Conservation (phyloP, 139 green algal genomes). For the Chlorella sorokiniana region DNA sequence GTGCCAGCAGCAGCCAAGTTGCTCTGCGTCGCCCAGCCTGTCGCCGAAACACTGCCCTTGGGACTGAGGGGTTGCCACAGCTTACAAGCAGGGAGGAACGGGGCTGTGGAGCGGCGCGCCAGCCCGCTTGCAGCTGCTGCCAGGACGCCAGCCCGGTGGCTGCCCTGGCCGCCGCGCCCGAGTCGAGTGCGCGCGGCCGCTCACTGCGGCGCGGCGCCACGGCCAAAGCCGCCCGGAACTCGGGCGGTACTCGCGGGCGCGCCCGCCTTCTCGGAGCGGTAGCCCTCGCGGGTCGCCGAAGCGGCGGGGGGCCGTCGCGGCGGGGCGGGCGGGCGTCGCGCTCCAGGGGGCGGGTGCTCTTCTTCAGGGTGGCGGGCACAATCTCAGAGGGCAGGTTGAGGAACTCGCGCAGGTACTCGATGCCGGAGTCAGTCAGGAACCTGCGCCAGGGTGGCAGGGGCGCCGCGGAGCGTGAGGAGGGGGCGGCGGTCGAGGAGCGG, state of each 20-base stretch:
- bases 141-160: too few species aligned
- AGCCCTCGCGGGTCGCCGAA: constrained; percentile 63
- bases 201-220: constrained; percentile 46
- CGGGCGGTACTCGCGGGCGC: constrained; percentile 61
- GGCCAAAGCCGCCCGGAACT: constrained; percentile 63
- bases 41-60: too few species aligned
- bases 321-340: constrained; percentile 30
- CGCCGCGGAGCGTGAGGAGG: background rate
- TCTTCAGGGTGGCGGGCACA: constrained; percentile 95
- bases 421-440: constrained; percentile 98
- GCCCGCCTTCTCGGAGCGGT: constrained; percentile 40
- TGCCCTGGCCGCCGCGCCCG: too few species aligned
- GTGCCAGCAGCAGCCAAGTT: too few species aligned
- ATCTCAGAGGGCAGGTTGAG: constrained; percentile 96
- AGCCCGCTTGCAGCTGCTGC: too few species aligned
- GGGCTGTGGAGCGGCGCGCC: too few species aligned
- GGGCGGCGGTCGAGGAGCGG: too few species aligned
- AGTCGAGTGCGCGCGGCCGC: too few species aligned
- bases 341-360: constrained; percentile 81
- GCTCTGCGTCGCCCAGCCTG: too few species aligned
- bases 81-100: too few species aligned
- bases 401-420: constrained; percentile 98
- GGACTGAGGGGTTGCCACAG: too few species aligned
- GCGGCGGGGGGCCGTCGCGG: constrained; percentile 57
- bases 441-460: constrained; percentile 40